Conservation (phyloP, 805 yeast genomes). For the Blastobotrys americana region DNA sequence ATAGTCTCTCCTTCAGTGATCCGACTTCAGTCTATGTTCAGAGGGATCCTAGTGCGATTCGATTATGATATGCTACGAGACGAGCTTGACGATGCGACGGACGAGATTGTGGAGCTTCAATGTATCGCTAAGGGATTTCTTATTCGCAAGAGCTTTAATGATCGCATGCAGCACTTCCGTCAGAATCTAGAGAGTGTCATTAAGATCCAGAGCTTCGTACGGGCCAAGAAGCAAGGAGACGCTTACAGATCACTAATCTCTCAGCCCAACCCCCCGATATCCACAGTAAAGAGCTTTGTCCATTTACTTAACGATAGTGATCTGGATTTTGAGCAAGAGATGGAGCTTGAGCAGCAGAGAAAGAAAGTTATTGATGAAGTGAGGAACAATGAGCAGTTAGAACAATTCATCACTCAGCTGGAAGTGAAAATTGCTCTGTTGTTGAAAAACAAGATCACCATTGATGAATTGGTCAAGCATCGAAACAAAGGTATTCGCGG, state of each 20-base stretch:
- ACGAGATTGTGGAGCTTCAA: slow-evolving; percentile 29
- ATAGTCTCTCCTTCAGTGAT: slow-evolving; percentile 20
- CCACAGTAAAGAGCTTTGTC: slow-evolving; percentile 70
- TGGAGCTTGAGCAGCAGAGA: slow-evolving; percentile 56
- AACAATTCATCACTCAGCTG: slow-evolving; percentile 64
- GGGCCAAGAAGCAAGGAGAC: slow-evolving; percentile 57
- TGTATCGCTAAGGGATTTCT: slow-evolving; percentile 29
- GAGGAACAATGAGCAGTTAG: slow-evolving; percentile 61
- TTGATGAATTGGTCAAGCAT: slow-evolving; percentile 56
- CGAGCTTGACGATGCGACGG: slow-evolving; percentile 30
- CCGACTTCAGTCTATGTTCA: slow-evolving; percentile 31
- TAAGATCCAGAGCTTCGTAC: slow-evolving; percentile 64
- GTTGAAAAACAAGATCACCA: slow-evolving; percentile 68
- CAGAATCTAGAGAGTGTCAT: slow-evolving; percentile 53
- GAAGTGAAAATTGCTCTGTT: slow-evolving; percentile 72
- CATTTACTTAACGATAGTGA: slow-evolving; percentile 65
- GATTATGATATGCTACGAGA: slow-evolving; percentile 26
- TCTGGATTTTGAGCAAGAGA: slow-evolving; percentile 67
- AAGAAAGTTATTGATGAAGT: slow-evolving; percentile 65
- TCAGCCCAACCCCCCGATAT: slow-evolving; percentile 67
- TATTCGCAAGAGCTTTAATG: slow-evolving; percentile 21
- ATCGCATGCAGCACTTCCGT: slow-evolving; percentile 42
- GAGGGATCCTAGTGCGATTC: slow-evolving; percentile 33
- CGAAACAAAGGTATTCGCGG: slow-evolving; percentile 31
- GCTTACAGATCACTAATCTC: slow-evolving; percentile 69